These are phyloP conservation scores for Purpureocillium takamizusanense DNA, from an alignment of 2,329 filamentous ascomycete species.

Conservation along the genomic window DNA sequence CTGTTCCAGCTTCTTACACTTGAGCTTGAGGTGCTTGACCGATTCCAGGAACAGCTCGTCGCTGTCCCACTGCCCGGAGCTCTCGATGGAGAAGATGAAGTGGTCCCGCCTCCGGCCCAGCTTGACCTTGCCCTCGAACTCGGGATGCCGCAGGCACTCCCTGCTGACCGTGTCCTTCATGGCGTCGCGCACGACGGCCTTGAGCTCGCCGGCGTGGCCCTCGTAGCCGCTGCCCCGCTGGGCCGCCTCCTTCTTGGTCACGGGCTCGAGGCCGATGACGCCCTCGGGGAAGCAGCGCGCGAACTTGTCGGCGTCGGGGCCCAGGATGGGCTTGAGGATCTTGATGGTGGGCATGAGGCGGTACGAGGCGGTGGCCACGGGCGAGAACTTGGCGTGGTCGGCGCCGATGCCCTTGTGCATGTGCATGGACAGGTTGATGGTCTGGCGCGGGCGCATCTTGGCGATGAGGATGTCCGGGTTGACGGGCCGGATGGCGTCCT, in stretches of 20 bases:
- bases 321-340: conserved; percentile 76
- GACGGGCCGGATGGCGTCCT: conserved; percentile 61
- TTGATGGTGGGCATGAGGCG: conserved; percentile 80
- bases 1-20: conserved; percentile 66
- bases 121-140: conserved; percentile 94
- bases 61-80: conserved; percentile 88
- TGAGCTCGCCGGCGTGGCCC: conserved; percentile 67
- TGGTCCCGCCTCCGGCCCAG: conserved; percentile 85
- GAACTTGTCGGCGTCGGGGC: conserved; percentile 82
- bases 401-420: conserved; percentile 90
- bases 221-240: conserved; percentile 56
- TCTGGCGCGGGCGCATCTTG: conserved; percentile 86
- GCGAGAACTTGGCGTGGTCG: conserved; percentile 95
- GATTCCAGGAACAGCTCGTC: conserved; percentile 90
- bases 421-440: conserved; percentile 79
- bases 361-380: conserved; percentile 90
- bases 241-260: conserved; percentile 58
- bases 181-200: conserved; percentile 78
- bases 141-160: conserved; percentile 81
- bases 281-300: conserved; percentile 79
- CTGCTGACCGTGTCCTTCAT: conserved; percentile 94
- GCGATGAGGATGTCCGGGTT: conserved; percentile 92
- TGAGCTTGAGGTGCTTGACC: conserved; percentile 74
- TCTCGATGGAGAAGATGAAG: conserved; percentile 95
- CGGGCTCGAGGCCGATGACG: conserved; percentile 71